These are phyloP conservation scores for Phlebiopsis gigantea DNA, from an alignment of 768 basidiomycete species.

Conservation along the genomic window DNA sequence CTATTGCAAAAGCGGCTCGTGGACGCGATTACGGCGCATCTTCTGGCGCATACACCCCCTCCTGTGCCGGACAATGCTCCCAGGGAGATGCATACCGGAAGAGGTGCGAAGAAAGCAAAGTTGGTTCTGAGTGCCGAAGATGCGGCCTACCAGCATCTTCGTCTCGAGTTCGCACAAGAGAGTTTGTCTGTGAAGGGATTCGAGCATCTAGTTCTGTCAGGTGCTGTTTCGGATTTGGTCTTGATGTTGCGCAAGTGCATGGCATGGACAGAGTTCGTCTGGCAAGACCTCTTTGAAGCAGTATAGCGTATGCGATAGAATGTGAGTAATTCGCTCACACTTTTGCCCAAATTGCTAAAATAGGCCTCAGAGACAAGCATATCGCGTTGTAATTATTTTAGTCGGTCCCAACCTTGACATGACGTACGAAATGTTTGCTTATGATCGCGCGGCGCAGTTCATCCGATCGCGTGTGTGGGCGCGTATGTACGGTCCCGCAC, in stretches of 20 bases:
- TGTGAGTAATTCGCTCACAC: not conserved
- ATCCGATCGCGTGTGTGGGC: not conserved
- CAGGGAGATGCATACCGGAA: conserved; percentile 19
- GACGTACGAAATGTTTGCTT: not conserved
- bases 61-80: conserved; percentile 3
- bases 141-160: not conserved
- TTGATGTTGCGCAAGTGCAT: conserved; percentile 35
- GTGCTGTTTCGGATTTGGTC: conserved; percentile 37
- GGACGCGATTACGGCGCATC: conserved; percentile 29
- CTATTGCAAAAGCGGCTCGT: conserved; percentile 58
- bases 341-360: too few species aligned
- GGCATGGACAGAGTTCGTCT: conserved; percentile 52
- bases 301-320: not conserved
- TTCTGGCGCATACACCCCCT: conserved; percentile 15
- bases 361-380: not conserved
- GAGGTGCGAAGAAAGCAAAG: conserved; percentile 11
- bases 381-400: too few species aligned
- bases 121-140: conserved; percentile 10
- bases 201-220: conserved; percentile 53
- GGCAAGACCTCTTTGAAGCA: conserved; percentile 41
- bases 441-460: not conserved
- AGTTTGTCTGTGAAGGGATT: conserved; percentile 52
- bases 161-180: not conserved
- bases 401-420: too few species aligned
- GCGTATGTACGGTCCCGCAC: not conserved